Conservation (phyloP, 2,329 filamentous ascomycete genomes). For the Fusarium sp. region DNA sequence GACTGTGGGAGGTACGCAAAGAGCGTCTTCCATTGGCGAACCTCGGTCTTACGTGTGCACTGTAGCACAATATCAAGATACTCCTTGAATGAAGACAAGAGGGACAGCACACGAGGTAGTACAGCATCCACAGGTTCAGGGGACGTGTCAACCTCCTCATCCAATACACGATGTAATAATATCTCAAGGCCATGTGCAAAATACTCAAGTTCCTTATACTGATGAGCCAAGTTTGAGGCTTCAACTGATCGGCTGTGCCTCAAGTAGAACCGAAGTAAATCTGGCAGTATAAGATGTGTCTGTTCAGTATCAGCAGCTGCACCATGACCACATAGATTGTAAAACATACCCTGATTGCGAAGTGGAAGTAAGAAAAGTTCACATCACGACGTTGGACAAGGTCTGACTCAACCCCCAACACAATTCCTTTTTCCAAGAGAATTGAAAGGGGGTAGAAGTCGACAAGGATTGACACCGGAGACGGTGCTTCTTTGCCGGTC, state of each 20-base stretch:
- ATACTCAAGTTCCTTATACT: slow-evolving; percentile 89
- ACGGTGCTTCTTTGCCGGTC: slow-evolving; percentile 76
- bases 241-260: slow-evolving; percentile 81
- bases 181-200: slow-evolving; percentile 95
- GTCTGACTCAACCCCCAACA: slow-evolving; percentile 92
- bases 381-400: slow-evolving; percentile 93
- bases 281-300: slow-evolving; percentile 94
- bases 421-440: slow-evolving; percentile 87
- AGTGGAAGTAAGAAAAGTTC: slow-evolving; percentile 89
- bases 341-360: slow-evolving; percentile 81
- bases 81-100: slow-evolving; percentile 79
- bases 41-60: slow-evolving; percentile 96
- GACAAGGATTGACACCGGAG: slow-evolving; percentile 81
- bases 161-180: slow-evolving; percentile 90
- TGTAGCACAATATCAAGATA: slow-evolving; percentile 97
- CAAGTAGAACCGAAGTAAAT: slow-evolving; percentile 85
- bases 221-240: slow-evolving; percentile 83
- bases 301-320: slow-evolving; percentile 53
- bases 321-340: background rate
- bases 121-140: slow-evolving; percentile 74
- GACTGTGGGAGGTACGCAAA: slow-evolving; percentile 93
- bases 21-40: slow-evolving; percentile 93
- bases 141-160: slow-evolving; percentile 87
- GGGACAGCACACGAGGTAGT: slow-evolving; percentile 72
- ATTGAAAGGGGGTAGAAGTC: slow-evolving; percentile 96